A percentile compares a stretch with the other conserved stretches of the same genome.
Conservation (phyloP, 2,329 filamentous ascomycete genomes). For the Didymella arachidicola region DNA sequence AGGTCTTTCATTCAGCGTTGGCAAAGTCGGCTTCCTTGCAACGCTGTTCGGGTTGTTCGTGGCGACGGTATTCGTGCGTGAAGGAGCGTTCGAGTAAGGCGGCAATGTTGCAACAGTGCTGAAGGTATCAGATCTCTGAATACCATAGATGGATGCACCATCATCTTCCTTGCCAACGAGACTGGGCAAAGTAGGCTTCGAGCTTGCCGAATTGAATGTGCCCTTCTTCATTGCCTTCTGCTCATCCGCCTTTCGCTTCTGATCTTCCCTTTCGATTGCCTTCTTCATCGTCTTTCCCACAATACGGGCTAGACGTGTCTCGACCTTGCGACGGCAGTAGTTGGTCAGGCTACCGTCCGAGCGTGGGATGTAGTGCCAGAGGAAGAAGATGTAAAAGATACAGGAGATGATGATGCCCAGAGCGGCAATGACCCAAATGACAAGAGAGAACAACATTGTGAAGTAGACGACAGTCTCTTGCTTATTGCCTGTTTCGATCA, state of each 20-base stretch:
- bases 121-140: constrained; percentile 47
- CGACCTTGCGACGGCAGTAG: constrained; percentile 93
- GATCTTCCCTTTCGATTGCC: constrained; percentile 79
- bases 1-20: constrained; percentile 53
- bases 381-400: constrained; percentile 83
- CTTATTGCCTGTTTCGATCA: constrained; percentile 73
- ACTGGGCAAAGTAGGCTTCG: constrained; percentile 53
- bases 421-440: constrained; percentile 87
- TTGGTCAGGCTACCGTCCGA: constrained; percentile 80
- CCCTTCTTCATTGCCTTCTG: constrained; percentile 57
- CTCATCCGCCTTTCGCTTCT: constrained; percentile 55
- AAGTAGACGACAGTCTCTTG: constrained; percentile 83
- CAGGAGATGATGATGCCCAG: constrained; percentile 76
- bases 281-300: constrained; percentile 88
- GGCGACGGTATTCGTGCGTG: constrained; percentile 61
- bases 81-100: constrained; percentile 61
- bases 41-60: constrained; percentile 33
- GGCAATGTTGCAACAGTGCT: constrained; percentile 52
- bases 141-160: constrained; percentile 48
- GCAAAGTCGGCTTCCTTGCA: constrained; percentile 50
- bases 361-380: constrained; percentile 89
- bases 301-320: constrained; percentile 81
- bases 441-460: constrained; percentile 89
- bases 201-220: constrained; percentile 44
- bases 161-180: constrained; percentile 49